A percentile compares a stretch with the other conserved stretches of the same genome.
These are phyloP conservation scores for Styphnolobium japonicum DNA, from an alignment of 306 rosid genomes.

Conservation along the genomic window DNA sequence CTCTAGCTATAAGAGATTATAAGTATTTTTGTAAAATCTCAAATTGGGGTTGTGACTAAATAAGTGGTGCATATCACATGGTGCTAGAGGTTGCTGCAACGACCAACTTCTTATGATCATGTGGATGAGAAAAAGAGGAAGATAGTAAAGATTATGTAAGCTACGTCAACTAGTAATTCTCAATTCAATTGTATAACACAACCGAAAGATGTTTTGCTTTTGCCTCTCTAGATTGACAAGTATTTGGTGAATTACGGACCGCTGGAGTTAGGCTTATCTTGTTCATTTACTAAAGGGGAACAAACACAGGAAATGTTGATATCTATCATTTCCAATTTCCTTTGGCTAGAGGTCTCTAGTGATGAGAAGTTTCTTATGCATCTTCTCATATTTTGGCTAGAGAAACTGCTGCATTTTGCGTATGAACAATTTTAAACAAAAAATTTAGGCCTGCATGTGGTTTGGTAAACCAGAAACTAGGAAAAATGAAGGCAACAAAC, in stretches of 20 bases:
- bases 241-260: background rate
- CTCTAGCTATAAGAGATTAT: background rate
- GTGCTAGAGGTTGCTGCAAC: background rate
- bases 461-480: background rate
- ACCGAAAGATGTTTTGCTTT: background rate
- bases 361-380: background rate
- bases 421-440: background rate
- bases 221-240: background rate
- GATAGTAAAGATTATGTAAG: background rate
- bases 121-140: background rate
- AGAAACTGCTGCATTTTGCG: background rate
- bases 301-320: background rate
- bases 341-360: background rate
- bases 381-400: background rate
- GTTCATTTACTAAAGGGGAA: background rate
- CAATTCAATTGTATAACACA: background rate
- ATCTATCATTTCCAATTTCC: background rate
- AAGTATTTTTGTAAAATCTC: background rate
- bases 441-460: background rate
- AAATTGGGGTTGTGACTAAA: background rate
- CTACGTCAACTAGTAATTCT: background rate
- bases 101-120: background rate
- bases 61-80: background rate
- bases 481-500: background rate
- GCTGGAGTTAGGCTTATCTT: background rate